Evolutionary conservation across 768 basidiomycete species (phyloP), one percentile per base, ranked within the genome.

Genomic region (Auricularia cornea): DNA sequence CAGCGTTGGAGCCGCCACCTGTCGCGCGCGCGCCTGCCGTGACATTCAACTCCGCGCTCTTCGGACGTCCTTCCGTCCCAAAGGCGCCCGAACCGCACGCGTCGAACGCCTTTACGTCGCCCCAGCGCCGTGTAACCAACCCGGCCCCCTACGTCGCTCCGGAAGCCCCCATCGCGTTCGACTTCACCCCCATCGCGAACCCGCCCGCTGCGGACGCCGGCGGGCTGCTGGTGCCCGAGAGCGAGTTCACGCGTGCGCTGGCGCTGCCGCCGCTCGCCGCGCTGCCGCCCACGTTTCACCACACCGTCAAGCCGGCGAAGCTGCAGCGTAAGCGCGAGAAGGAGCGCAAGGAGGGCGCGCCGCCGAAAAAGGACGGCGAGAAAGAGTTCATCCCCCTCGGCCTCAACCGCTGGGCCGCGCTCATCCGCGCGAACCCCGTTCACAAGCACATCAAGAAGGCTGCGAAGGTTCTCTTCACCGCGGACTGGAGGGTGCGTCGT

Each of bases 391-490:
- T 40, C 59, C 66, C 51, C 5, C 72, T 92, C 72, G 88, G 89
- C 35, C 71, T 88, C 59, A 82, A 80, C 63, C 82, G 78, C 52
- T 79, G 91, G 92, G 81, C 84, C 29, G 90, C 89, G 2, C 78
- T 80, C 23, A 72, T 94, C 33, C 81, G 80, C 63, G 84, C 88
- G 32, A 94, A 94, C 71, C 92, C 92, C 2, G 78, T 90, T 26
- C 83, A 86, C 76, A 85, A 81, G 72, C 84, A 81, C 67, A 81
- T 92, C 12, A 75, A 86, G 48, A 81, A 85, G 61, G 84, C 91
- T 14, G 79, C 82, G 5, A 94, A 94, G 72, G 92, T 88, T 66
- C 68, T 94, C 65, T 91, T 79, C 61, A 90, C 88, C 12, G 81
- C 82, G 40, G 91, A 94, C 63, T 94, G 92, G 92, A 80, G 38